Conservation (phyloP, 495 filamentous ascomycete genomes). For the Niebla homalea region DNA sequence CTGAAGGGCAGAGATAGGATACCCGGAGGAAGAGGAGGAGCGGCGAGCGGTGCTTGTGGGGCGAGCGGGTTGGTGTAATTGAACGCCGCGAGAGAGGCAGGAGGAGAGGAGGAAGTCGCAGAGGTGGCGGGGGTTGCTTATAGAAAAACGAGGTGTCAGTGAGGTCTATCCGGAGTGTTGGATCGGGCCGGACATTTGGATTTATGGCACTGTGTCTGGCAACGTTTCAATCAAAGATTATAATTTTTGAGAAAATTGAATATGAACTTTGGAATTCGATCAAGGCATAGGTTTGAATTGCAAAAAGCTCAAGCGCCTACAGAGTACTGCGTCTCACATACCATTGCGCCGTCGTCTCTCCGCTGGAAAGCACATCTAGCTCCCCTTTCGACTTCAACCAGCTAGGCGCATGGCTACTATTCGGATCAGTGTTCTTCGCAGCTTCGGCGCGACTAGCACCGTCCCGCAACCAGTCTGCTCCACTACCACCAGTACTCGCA, state of each 20-base stretch:
- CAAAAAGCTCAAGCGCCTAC: too few species aligned
- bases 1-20: conserved; percentile 35
- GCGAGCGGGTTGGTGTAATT: conserved; percentile 50
- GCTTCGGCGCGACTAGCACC: conserved; percentile 51
- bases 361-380: conserved; percentile 49
- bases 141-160: background rate
- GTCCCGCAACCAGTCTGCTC: conserved; percentile 49
- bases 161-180: too few species aligned
- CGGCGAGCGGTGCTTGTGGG: conserved; percentile 41
- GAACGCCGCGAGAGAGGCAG: conserved; percentile 45
- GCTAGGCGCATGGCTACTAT: conserved; percentile 20
- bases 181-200: too few species aligned
- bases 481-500: conserved; percentile 24
- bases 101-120: conserved; percentile 50
- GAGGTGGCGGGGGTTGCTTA: conserved; percentile 43
- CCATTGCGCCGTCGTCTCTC: conserved; percentile 52
- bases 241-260: background rate
- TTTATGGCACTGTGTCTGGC: too few species aligned
- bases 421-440: conserved; percentile 23
- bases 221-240: background rate
- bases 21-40: conserved; percentile 15
- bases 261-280: too few species aligned
- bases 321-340: conserved; percentile 20
- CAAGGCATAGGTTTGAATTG: too few species aligned
- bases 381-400: conserved; percentile 49